A percentile compares a stretch with the other conserved stretches of the same genome.
Conservation (phyloP, 306 rosid genomes). For the Vigna hirtella region DNA sequence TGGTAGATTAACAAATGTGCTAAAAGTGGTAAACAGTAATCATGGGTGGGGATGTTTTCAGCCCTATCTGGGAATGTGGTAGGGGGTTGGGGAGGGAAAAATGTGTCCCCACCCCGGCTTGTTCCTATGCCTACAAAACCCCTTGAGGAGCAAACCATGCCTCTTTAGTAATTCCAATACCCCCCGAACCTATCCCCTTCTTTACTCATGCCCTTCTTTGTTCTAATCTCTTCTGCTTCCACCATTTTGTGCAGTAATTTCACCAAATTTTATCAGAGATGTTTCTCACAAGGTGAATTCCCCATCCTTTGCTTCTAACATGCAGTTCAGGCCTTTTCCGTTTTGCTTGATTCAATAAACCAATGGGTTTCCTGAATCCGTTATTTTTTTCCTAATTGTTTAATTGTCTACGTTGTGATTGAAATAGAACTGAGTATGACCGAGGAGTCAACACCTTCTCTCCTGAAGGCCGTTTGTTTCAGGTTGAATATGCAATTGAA, state of each 20-base stretch:
- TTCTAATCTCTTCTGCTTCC: constrained; percentile 16
- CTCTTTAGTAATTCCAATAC: constrained; percentile 13
- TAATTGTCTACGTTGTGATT: constrained; percentile 12
- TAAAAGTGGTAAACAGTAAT: not conserved
- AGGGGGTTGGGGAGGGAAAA: not conserved
- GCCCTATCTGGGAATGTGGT: not conserved
- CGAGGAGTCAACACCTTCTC: constrained; percentile 98
- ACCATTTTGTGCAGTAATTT: constrained; percentile 31
- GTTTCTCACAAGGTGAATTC: constrained; percentile 88
- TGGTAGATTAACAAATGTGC: not conserved
- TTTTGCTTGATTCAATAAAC: constrained; percentile 8
- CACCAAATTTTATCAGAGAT: constrained; percentile 48
- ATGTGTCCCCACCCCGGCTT: not conserved
- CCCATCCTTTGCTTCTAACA: not conserved
- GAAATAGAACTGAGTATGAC: constrained; percentile 92
- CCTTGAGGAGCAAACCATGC: not conserved
- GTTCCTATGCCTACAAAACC: not conserved
- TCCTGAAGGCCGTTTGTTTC: constrained; percentile 95
- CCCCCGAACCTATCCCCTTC: not conserved
- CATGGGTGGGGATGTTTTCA: not conserved
- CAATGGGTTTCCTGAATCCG: not conserved
- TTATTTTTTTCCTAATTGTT: constrained; percentile 9
- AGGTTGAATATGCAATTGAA: constrained; percentile 98
- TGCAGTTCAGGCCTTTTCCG: constrained; percentile 21
- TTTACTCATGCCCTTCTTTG: not conserved